A percentile compares a stretch with the other conserved stretches of the same genome.
Evolutionary conservation across 2,329 filamentous ascomycete species (phyloP).

Genomic region (Laburnicola sp.): DNA sequence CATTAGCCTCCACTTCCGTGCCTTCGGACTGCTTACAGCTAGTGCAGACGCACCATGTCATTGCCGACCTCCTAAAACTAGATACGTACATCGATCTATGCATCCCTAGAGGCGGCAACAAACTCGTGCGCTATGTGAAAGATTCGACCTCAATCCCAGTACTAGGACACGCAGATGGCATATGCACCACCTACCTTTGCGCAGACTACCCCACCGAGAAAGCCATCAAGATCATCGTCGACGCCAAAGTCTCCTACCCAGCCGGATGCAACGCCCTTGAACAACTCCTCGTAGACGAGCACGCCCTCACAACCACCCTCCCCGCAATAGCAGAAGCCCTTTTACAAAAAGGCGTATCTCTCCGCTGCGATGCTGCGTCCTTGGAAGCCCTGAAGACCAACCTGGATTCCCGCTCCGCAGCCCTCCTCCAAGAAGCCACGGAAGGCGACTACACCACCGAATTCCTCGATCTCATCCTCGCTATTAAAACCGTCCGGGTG

Average conservation of each 20-base stretch:
- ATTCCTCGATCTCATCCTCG: slow-evolving; percentile 81
- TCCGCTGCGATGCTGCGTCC: slow-evolving; percentile 75
- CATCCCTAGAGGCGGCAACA: slow-evolving; percentile 88
- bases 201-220: slow-evolving; percentile 72
- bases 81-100: slow-evolving; percentile 92
- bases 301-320: slow-evolving; percentile 67
- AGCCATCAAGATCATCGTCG: slow-evolving; percentile 76
- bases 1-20: slow-evolving; percentile 72
- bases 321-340: slow-evolving; percentile 75
- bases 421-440: slow-evolving; percentile 64
- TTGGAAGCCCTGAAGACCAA: slow-evolving; percentile 63
- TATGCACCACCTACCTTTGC: slow-evolving; percentile 86
- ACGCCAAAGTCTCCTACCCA: slow-evolving; percentile 92
- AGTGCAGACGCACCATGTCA: slow-evolving; percentile 87
- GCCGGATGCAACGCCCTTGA: slow-evolving; percentile 96
- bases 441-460: slow-evolving; percentile 83
- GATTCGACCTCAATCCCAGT: slow-evolving; percentile 91
- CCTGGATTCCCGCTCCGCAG: slow-evolving; percentile 48
- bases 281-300: slow-evolving; percentile 81
- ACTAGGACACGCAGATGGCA: slow-evolving; percentile 90
- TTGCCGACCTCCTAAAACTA: slow-evolving; percentile 82
- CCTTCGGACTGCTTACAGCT: slow-evolving; percentile 89
- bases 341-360: slow-evolving; percentile 72
- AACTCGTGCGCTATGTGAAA: slow-evolving; percentile 88
- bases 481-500: slow-evolving; percentile 75